Evolutionary conservation across 345 rosid species (phyloP).

Genomic region (Leavenworthia alabamica): DNA sequence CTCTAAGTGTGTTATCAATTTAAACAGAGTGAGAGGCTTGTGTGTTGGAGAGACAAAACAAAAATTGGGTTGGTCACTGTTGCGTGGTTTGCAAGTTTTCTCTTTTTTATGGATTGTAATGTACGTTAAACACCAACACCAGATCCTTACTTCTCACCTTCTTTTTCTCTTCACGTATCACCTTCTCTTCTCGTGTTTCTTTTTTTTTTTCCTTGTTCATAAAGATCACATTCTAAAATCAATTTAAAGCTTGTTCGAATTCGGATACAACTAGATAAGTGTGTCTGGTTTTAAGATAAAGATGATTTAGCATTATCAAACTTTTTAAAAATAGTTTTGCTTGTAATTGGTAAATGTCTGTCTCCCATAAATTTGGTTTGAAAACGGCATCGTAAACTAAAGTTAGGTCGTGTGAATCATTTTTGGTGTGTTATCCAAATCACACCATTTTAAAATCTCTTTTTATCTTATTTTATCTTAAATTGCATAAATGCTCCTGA

Average conservation of each 20-base stretch:
- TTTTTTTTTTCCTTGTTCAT: background rate
- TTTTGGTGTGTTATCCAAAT: conserved; percentile 14
- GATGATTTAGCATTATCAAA: conserved; percentile 3
- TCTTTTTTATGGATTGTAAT: conserved; percentile 14
- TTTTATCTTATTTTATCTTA: background rate
- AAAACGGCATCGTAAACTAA: conserved; percentile 4
- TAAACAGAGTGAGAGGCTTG: conserved; percentile 23
- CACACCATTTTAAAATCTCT: background rate
- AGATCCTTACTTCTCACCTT: conserved; percentile 33
- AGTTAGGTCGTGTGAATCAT: conserved; percentile 16
- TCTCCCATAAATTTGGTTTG: background rate
- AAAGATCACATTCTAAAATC: conserved; percentile 13
- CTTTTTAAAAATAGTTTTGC: background rate
- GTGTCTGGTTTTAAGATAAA: conserved; percentile 8
- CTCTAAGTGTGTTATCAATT: background rate
- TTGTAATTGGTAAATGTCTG: background rate
- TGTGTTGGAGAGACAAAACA: conserved; percentile 8
- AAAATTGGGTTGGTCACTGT: conserved; percentile 16
- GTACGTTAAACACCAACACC: conserved; percentile 32
- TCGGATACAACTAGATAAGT: background rate
- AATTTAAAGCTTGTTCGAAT: background rate
- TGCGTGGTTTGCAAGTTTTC: conserved; percentile 29
- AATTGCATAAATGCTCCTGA: background rate
- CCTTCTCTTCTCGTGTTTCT: background rate
- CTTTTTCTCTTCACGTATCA: conserved; percentile 27